Conservation (phyloP, 371 early-diverging fungal genomes). For the Sporodiniella umbellata region DNA sequence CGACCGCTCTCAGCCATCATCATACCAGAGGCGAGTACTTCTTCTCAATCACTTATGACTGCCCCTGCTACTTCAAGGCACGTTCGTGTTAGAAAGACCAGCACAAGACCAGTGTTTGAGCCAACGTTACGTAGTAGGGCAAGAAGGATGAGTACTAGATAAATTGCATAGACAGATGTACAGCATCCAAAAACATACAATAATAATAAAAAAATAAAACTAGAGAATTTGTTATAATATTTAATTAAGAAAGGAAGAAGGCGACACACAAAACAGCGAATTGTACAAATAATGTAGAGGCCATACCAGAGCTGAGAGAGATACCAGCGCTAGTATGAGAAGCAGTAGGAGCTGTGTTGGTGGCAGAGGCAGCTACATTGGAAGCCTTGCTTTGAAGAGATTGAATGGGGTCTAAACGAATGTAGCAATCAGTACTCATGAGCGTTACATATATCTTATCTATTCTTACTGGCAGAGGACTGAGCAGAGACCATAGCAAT, state of each 20-base stretch:
- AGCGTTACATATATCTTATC: no score
- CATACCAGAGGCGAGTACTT: slow-evolving; percentile 15
- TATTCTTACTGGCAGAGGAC: background rate
- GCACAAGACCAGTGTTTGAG: slow-evolving; percentile 26
- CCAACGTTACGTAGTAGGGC: slow-evolving; percentile 17
- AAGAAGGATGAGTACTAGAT: slow-evolving; percentile 25
- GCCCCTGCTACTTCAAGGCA: slow-evolving; percentile 7
- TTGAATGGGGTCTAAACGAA: slow-evolving; percentile 8
- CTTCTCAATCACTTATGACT: slow-evolving; percentile 11
- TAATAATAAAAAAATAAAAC: background rate
- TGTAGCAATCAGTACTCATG: background rate
- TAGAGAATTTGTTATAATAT: background rate
- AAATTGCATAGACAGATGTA: slow-evolving; percentile 1
- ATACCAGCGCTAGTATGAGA: slow-evolving; percentile 12
- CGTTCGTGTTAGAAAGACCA: slow-evolving; percentile 21
- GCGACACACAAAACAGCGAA: slow-evolving; percentile 4
- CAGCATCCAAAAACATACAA: background rate
- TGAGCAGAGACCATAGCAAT: slow-evolving; percentile 19
- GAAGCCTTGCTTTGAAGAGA: slow-evolving; percentile 24
- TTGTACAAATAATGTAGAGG: slow-evolving; percentile 9
- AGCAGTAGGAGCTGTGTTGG: slow-evolving; percentile 14
- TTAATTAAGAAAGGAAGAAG: slow-evolving; percentile 6
- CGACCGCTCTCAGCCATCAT: slow-evolving; percentile 19
- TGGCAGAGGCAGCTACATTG: slow-evolving; percentile 14
- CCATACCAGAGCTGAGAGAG: slow-evolving; percentile 6